Evolutionary conservation across 2,329 filamentous ascomycete genomes (phyloP).

Genomic region (Arthrobotrys sinensis): DNA sequence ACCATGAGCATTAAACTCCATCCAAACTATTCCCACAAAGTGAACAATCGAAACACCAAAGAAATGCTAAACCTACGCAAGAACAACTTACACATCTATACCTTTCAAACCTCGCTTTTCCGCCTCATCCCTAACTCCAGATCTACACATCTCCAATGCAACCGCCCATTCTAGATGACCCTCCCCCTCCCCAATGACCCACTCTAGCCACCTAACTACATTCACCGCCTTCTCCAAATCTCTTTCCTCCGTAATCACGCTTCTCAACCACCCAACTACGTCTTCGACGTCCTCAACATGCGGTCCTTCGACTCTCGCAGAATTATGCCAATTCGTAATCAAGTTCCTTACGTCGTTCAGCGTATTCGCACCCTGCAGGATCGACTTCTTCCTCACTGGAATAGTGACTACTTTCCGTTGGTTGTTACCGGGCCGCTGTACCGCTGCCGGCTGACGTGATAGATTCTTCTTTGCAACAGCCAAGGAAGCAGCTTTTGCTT

Average conservation of each 20-base stretch:
- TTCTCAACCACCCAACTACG: slow-evolving; percentile 79
- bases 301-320: slow-evolving; percentile 81
- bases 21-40: neutral
- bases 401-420: slow-evolving; percentile 60
- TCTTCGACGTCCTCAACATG: slow-evolving; percentile 83
- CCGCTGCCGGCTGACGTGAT: slow-evolving; percentile 31
- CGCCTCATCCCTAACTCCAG: slow-evolving; percentile 51
- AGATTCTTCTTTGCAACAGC: slow-evolving; percentile 69
- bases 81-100: slow-evolving; percentile 35
- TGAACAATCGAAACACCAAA: slow-evolving; percentile 8
- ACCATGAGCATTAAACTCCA: slow-evolving; percentile 11
- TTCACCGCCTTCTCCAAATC: slow-evolving; percentile 82
- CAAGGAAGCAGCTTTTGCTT: slow-evolving; percentile 74
- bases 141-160: slow-evolving; percentile 58
- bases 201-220: slow-evolving; percentile 76
- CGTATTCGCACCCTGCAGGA: slow-evolving; percentile 65
- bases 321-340: slow-evolving; percentile 81
- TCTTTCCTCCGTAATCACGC: slow-evolving; percentile 81
- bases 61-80: neutral
- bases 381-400: slow-evolving; percentile 62
- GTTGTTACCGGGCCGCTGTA: slow-evolving; percentile 7
- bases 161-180: slow-evolving; percentile 56
- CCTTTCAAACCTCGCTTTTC: slow-evolving; percentile 55
- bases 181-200: slow-evolving; percentile 55
- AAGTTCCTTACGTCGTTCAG: slow-evolving; percentile 79